Evolutionary conservation across 345 rosid genomes (phyloP), one percentile per base, ranked within the genome.

Genomic region (Heritiera fomes): DNA sequence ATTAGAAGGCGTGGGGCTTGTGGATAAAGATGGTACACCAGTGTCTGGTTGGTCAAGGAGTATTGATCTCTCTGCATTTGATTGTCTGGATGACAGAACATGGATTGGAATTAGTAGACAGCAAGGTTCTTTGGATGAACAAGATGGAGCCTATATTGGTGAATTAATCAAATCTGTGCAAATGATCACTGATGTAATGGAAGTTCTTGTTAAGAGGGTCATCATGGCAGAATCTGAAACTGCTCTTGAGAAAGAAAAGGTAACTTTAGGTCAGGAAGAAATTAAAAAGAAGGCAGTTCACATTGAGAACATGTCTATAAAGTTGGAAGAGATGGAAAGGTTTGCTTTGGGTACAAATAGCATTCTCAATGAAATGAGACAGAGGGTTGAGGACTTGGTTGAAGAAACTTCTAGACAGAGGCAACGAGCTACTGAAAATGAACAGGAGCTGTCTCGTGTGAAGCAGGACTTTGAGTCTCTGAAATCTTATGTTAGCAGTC

Each of bases 381-480:
- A 89, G 82, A 87, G 93, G 82, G 91, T 92, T 66, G 91, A 93
- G 81, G 93, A 88, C 82, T 82, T 95, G 85, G 98, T 95, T 77
- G 98, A 95, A 83, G 97, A 90, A 81, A 91, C 91, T 80, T 81
- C 91, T 80, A 92, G 90, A 78, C 93, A 89, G 82, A 90, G 88
- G 84, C 92, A 87, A 63, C 78, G 89, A 78, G 99, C 94, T 79
- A 74, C 85, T 50, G 99, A 95, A 80, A 95, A 95, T 75, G 99
- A 93, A 83, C 89, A 90, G 71, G 98, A 95, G 89, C 99, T 93
- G 62, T 86, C 83, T 81, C 94, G 92, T 78, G 95, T 95, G 77
- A 93, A 90, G 89, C 86, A 81, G 76, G 99, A 95, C 83, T 92
- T 90, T 32, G 99, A 92, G 79, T 92, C 99, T n/a, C 86, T 95